Evolutionary conservation across 305 asterid species (phyloP), one percentile per base, ranked within the genome.

Genomic region (Rubia tinctorum): DNA sequence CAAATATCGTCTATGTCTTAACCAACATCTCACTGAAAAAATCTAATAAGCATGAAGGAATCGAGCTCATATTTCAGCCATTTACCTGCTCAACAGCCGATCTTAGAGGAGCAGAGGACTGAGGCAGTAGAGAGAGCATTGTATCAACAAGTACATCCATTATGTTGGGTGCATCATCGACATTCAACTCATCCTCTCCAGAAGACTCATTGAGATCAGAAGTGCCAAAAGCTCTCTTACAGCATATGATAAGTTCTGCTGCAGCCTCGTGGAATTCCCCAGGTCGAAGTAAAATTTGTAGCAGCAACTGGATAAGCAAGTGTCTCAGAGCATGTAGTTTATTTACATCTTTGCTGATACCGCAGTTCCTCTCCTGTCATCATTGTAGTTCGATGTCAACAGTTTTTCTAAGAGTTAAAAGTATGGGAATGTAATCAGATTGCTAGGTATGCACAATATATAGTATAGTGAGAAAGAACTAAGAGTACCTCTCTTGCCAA

Each of bases 71-170:
- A 56, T 43, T 73, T 72, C 73, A 45, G 69, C 73, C 71, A 80
- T 76, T 76, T 60, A 89, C 99, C 96, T 83, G 98, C 84, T 95
- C 99, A 79, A 95, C 88, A 63, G 99, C 86, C 58, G 97, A 86
- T 22, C 98, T 90, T 82, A 91, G 56, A 39, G 98, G 97, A 73
- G 97, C 89, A 56, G 98, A 86, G 68, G 98, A 92, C 81, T 95
- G 95, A 2, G 99, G 97, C 80, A 95, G 86, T 71, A 95, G 78
- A 23, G 99, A 92, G 78, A 95, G 98, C 96, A 95, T 85, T 23
- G 98, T 89, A 83, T 92, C 98, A 78, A 95, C 94, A 78, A 95
- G 92, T 25, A 95, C 99, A 62, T 95, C 98, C 96, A 95, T 92
- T 72, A 87, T 71, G 72, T 85, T 80, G 55, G 97, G 98, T 25